Evolutionary conservation across 140 eudicot genomes (phyloP).

Genomic region (Bidens hawaiensis): DNA sequence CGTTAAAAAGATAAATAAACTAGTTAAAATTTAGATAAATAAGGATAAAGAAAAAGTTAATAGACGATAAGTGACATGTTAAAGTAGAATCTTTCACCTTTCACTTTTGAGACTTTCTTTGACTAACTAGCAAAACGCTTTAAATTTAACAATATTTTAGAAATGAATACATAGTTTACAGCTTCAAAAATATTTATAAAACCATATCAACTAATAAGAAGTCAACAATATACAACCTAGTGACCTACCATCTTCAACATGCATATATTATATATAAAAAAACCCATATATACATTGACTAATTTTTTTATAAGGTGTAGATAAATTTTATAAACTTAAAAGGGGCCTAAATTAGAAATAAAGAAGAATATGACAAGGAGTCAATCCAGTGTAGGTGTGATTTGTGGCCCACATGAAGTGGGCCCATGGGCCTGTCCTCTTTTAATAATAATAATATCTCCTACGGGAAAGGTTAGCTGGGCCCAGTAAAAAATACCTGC

Average conservation of each 20-base stretch:
- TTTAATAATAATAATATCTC: slow-evolving; percentile 5
- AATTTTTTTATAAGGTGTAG: not conserved
- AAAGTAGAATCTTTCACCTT: slow-evolving; percentile 1
- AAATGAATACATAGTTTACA: not conserved
- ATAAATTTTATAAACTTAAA: no score
- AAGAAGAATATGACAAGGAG: slow-evolving; percentile 2
- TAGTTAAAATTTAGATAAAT: not conserved
- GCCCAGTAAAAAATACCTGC: slow-evolving; percentile 19
- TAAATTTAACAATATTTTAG: not conserved
- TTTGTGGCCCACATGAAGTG: slow-evolving; percentile 18
- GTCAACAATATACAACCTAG: not conserved
- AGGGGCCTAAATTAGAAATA: not conserved
- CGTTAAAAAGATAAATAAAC: not conserved
- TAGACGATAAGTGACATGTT: not conserved
- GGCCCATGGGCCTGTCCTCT: slow-evolving; percentile 20
- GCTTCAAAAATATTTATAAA: not conserved
- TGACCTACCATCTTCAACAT: no score
- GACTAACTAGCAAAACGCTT: not conserved
- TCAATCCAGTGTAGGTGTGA: slow-evolving; percentile 23
- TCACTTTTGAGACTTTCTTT: slow-evolving; percentile 5
- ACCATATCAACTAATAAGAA: not conserved
- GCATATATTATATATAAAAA: not conserved
- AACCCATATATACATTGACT: not conserved
- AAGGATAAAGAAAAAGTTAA: not conserved
- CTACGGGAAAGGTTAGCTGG: slow-evolving; percentile 6